Base-by-base conservation (phyloP, 805 yeast species). In the Candida nonsorbophila region DNA sequence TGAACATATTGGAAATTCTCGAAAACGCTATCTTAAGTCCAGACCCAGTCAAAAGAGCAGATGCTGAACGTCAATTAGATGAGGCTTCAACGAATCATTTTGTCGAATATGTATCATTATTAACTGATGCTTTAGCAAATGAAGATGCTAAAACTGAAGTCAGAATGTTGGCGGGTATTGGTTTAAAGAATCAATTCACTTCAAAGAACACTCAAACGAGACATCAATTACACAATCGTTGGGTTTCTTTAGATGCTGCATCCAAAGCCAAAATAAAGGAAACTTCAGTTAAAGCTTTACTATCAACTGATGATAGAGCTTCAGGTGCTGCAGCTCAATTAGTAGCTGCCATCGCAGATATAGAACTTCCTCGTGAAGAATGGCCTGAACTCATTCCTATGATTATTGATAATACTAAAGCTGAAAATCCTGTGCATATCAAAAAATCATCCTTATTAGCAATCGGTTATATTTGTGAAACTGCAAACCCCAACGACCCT, bases 321-420 rank as follows among this genome's bases (percentile, higher is more conserved):
- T 92, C 94, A 18, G 77, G 79, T 34, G 72, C 95, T 16, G 81
- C 90, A 15, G 95, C 98, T 14, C 97, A 90, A 64, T 69, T 90
- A 41, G 90, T 92, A 29, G 95, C 97, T 19, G 94, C 97, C 7
- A 84, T 92, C 45, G 98, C 97, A n/a, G 90, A 81, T 40, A 84
- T 90, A 33, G 98, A 92, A 55, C 69, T 92, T 40, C 97, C 97
- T 25, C 65, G 81, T 38, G 70, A 71, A 40, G 85, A 82, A 50
- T 92, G 98, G 98, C 78, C 81, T 16, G 90, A 83, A 37, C 70
- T 92, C 48, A 84, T 90, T 62, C 74, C 79, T 30, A 73, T 74
- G 23, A 81, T 92, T 49, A 90, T 92, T 27, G 86, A 82, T 38
- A 85, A 86, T 58, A 92, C 97, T 18, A 77, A 77, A 46, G 67